Base-by-base conservation (phyloP, 2,329 filamentous ascomycete genomes). In the Aspergillus sp. region DNA sequence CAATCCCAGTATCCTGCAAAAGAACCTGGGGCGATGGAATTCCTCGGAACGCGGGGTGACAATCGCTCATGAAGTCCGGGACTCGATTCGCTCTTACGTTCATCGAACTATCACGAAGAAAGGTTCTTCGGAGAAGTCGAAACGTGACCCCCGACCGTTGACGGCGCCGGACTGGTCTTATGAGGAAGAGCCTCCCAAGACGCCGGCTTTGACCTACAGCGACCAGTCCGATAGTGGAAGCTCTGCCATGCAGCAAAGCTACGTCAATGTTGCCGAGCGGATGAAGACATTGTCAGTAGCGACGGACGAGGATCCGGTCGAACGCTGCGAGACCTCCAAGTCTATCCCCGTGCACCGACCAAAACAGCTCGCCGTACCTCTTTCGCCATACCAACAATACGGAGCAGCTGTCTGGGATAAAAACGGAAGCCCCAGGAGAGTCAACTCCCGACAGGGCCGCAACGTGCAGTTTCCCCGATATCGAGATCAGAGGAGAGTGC, bases 311-410 rank as follows among this genome's bases (percentile, higher is more conserved):
- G 42, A 7, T 2, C 2, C 46, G 41, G 34, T 42, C 50, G n/a
- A 39, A 44, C 7, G 19, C 40, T 27, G 27, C 48, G 39, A 50
- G 27, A 35, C 39, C 37, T 10, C 52, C 40, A 10, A 45, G 2
- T 43, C 47, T 30, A 5, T 44, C 5, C 42, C 43, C 9, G 35
- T 49, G 28, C 45, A 51, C 7, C 52, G 51, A 1, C 48, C 33
- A 4, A 59, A 56, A 40, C 62, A 64, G 35, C 52, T 61, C 3
- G 62, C 62, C 1, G 60, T 66, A 2, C 66, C 63, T 2, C 50
- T 65, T 7, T 60, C 63, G 0, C 51, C 60, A 1, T 69, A 69
- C 33, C 67, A 68, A 44, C 62, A 63, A 37, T 62, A 67, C 28
- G 65, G 63, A 5, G 44, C 63, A 0, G 52, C 59, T 4, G 59